phyloP scores from a whole-genome alignment of 306 rosid genomes.

The Begonia masoniana region DNA sequence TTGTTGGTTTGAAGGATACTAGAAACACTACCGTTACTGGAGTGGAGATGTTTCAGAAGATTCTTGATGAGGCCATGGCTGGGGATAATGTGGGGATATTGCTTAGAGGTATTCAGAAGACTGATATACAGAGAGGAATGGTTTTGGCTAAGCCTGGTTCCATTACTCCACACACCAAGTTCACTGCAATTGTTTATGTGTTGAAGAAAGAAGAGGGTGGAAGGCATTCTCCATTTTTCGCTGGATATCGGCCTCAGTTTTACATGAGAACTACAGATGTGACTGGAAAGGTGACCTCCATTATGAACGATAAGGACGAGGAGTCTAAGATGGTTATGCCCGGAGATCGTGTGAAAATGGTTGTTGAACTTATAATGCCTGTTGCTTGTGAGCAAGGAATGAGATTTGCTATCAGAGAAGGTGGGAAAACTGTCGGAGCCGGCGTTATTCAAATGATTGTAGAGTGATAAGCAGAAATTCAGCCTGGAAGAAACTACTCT shows the following conservation, averaged over 20 bases:
- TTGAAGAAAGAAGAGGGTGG: constrained; percentile 85
- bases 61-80: constrained; percentile 67
- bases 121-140: constrained; percentile 81
- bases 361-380: constrained; percentile 59
- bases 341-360: constrained; percentile 42
- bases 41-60: constrained; percentile 54
- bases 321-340: constrained; percentile 73
- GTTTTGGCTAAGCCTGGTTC: constrained; percentile 67
- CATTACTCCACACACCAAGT: constrained; percentile 43
- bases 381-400: constrained; percentile 80
- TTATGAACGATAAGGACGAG: constrained; percentile 80
- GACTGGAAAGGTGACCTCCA: constrained; percentile 48
- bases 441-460: constrained; percentile 70
- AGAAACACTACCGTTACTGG: constrained; percentile 61
- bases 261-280: constrained; percentile 80
- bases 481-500: no score
- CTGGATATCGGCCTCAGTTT: constrained; percentile 42
- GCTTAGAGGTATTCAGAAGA: constrained; percentile 70
- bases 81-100: constrained; percentile 77
- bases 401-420: constrained; percentile 89
- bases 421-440: constrained; percentile 84
- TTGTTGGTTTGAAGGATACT: constrained; percentile 62
- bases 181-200: constrained; percentile 54
- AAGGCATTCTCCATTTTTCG: constrained; percentile 55
- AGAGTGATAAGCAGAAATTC: constrained; percentile 19